These are phyloP conservation scores for Sanghuangporus sanghuang DNA, from an alignment of 1,284 basidiomycete genomes.

Conservation along the genomic window DNA sequence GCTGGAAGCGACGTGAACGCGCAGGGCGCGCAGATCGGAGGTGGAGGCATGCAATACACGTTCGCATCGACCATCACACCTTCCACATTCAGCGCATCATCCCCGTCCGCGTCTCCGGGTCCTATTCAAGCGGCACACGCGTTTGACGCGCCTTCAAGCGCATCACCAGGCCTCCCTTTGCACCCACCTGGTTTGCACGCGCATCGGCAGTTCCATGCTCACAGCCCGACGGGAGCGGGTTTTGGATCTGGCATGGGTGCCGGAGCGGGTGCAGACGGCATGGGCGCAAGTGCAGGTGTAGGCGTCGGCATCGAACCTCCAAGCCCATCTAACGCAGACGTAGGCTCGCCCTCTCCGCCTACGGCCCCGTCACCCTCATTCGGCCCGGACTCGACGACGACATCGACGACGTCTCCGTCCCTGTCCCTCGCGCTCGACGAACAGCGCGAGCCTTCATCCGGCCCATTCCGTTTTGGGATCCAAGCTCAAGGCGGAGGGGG, in stretches of 20 bases:
- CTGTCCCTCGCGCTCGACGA: not conserved
- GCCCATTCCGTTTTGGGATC: not conserved
- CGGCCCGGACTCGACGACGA: not conserved
- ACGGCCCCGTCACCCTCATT: not conserved
- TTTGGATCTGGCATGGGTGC: not conserved
- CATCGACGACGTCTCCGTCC: not conserved
- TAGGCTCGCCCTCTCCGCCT: not conserved
- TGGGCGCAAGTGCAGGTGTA: not conserved
- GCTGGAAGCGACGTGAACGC: not conserved
- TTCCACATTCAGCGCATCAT: slow-evolving; percentile 28
- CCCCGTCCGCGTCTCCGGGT: not conserved
- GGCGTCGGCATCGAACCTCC: not conserved
- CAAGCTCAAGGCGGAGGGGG: not conserved
- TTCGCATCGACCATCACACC: slow-evolving; percentile 43
- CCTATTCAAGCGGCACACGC: not conserved
- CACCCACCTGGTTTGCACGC: not conserved
- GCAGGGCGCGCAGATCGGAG: slow-evolving; percentile 7
- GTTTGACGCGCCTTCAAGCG: not conserved
- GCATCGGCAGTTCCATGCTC: not conserved
- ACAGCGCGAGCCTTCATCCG: not conserved
- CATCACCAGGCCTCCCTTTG: not conserved
- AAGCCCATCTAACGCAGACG: slow-evolving; percentile 6
- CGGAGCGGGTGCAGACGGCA: not conserved
- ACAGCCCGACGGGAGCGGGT: not conserved
- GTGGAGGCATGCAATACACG: slow-evolving; percentile 37